Evolutionary conservation across 208 protist species (phyloP), one percentile per base, ranked within the genome.

Genomic region (Leishmania mexicana): DNA sequence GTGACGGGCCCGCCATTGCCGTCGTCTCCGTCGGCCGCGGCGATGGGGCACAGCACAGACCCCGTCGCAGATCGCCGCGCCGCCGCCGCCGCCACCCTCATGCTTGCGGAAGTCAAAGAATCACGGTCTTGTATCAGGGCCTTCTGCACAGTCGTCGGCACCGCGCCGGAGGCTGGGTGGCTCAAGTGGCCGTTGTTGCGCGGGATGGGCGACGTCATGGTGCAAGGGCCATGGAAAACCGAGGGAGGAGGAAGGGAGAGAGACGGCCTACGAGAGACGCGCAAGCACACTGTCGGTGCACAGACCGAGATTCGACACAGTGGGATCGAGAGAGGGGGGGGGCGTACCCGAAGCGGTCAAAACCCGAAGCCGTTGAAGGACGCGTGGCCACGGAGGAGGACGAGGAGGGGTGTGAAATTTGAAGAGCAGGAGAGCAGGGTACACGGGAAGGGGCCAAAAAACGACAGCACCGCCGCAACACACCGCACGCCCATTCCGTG

Each of bases 81-180:
- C 42, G 60, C 31, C 31, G 60, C 31, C 31, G 31, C 76, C 40
- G 38, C 28, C 24, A 79, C 15, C 40, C 1, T 3, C 3, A 57
- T 79, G n/a, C 28, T 42, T 3, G 76, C 45, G 45, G 78, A 82
- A 0, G 74, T 38, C 19, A 78, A 57, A 24, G 78, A 85, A 35
- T 17, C 73, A 21, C 73, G 54, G 42, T 83, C 83, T 28, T 80
- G 72, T 74, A 38, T 42, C 65, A 86, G 38, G 19, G 83, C 73
- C 73, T 68, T 77, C 78, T 86, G 83, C 17, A 75, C 75, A 1
- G 74, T 75, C 19, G 83, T 83, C 57, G 58, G 83, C 65, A 83
- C 78, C 7, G 78, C 65, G 11, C 78, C 78, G 15, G 68, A 11
- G 31, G 74, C 60, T 2, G 64, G 78, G 57, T 80, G 78, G 38